Evolutionary conservation across 148 eudicot species (phyloP).

Genomic region (Vaccinium darrowii): DNA sequence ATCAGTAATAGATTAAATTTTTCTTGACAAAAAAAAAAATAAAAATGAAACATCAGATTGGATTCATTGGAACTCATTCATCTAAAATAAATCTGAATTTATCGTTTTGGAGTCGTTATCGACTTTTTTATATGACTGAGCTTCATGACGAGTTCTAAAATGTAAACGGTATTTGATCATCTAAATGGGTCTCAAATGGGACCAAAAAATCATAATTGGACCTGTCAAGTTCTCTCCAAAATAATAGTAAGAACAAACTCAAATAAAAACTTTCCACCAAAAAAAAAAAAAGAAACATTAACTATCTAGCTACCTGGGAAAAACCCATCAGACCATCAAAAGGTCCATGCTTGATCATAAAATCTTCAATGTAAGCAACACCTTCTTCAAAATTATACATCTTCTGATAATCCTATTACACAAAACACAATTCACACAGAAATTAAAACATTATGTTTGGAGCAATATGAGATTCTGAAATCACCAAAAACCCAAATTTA

Average conservation of each 20-base stretch:
- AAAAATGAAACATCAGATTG: not conserved
- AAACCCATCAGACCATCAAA: conserved; percentile 48
- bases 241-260: not conserved
- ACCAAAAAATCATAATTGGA: too few relatives aligned
- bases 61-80: not conserved
- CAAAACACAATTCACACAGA: not conserved
- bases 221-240: too few relatives aligned
- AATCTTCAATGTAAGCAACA: conserved; percentile 31
- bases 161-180: not conserved
- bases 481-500: too few relatives aligned
- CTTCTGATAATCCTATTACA: conserved; percentile 17
- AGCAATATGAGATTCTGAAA: too few relatives aligned
- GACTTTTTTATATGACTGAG: too few relatives aligned
- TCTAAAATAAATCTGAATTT: too few relatives aligned
- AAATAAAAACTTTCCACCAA: not conserved
- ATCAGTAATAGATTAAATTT: too few relatives aligned
- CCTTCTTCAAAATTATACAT: conserved; percentile 30
- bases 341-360: conserved; percentile 41
- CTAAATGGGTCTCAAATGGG: too few relatives aligned
- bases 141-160: not conserved
- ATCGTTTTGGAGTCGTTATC: too few relatives aligned
- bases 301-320: conserved; percentile 34
- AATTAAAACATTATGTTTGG: not conserved
- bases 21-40: too few relatives aligned
- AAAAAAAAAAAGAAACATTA: not conserved